A percentile compares a stretch with the other conserved stretches of the same genome.
Conservation (phyloP, 257 asterid species). For the Solanum medicagineum region DNA sequence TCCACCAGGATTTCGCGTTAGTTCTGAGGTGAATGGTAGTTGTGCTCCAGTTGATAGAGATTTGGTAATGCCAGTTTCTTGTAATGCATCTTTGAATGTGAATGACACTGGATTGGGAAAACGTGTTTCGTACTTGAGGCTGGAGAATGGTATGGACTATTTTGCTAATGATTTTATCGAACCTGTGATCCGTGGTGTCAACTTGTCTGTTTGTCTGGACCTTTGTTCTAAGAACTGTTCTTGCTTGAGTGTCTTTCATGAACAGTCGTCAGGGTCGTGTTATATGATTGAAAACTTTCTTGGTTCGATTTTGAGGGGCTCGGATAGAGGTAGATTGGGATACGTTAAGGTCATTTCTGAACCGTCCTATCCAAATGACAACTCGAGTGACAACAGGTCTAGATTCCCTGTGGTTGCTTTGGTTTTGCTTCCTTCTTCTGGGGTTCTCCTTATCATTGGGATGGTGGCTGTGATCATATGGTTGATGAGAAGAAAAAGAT, state of each 20-base stretch:
- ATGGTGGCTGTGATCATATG: slow-evolving; percentile 20
- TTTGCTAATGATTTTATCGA: slow-evolving; percentile 44
- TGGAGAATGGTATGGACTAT: slow-evolving; percentile 45
- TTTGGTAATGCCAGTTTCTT: neutral
- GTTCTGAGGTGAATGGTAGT: neutral
- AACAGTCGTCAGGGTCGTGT: slow-evolving; percentile 51
- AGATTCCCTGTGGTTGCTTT: slow-evolving; percentile 29
- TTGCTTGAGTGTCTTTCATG: slow-evolving; percentile 53
- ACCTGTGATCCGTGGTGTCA: slow-evolving; percentile 24
- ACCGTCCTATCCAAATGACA: slow-evolving; percentile 3
- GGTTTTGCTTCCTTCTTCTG: slow-evolving; percentile 45
- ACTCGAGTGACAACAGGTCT: neutral
- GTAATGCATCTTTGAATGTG: neutral
- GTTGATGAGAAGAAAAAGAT: slow-evolving; percentile 12
- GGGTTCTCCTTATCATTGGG: slow-evolving; percentile 19
- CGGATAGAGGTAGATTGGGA: slow-evolving; percentile 24
- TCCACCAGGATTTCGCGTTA: neutral
- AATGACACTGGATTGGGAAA: neutral
- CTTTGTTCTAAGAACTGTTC: slow-evolving; percentile 52
- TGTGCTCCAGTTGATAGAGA: neutral
- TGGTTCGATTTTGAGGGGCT: slow-evolving; percentile 40
- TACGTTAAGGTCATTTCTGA: slow-evolving; percentile 22
- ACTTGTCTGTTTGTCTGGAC: slow-evolving; percentile 37
- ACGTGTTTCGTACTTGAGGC: slow-evolving; percentile 27
- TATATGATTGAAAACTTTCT: slow-evolving; percentile 26